Percentiles rank a stretch among this genome's conserved stretches.
Evolutionary conservation across 306 rosid species (phyloP).

Genomic region (Ormosia semicastrata): DNA sequence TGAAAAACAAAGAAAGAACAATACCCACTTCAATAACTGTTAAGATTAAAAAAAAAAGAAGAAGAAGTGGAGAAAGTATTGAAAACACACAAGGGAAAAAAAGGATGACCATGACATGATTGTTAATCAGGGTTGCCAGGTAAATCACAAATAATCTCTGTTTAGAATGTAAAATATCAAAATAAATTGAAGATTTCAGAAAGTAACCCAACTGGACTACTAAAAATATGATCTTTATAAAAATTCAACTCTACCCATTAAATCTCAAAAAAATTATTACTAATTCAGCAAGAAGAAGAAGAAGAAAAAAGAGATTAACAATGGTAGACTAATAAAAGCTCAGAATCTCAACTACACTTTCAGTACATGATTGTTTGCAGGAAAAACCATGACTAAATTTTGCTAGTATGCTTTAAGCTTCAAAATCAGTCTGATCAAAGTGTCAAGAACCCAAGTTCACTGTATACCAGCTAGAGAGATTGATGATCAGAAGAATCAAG

Average conservation of each 20-base stretch:
- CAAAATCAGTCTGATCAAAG: not conserved
- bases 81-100: not conserved
- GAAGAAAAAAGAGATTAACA: not conserved
- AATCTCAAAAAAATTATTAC: not conserved
- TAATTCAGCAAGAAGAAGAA: not conserved
- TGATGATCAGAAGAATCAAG: conserved; percentile 14
- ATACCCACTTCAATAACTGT: conserved; percentile 5
- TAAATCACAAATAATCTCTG: not conserved
- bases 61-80: not conserved
- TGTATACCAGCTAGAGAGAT: not conserved
- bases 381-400: not conserved
- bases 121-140: not conserved
- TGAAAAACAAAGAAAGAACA: conserved; percentile 17
- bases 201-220: not conserved
- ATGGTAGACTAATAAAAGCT: not conserved
- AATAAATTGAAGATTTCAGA: not conserved
- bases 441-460: not conserved
- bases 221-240: not conserved
- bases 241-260: not conserved
- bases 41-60: not conserved
- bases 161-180: not conserved
- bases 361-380: not conserved
- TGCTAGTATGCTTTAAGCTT: not conserved
- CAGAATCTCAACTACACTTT: not conserved
- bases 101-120: not conserved